A percentile compares a stretch with the other conserved stretches of the same genome.
Evolutionary conservation across 2,329 filamentous ascomycete genomes (phyloP).

Genomic region (Trichophyton rubrum): DNA sequence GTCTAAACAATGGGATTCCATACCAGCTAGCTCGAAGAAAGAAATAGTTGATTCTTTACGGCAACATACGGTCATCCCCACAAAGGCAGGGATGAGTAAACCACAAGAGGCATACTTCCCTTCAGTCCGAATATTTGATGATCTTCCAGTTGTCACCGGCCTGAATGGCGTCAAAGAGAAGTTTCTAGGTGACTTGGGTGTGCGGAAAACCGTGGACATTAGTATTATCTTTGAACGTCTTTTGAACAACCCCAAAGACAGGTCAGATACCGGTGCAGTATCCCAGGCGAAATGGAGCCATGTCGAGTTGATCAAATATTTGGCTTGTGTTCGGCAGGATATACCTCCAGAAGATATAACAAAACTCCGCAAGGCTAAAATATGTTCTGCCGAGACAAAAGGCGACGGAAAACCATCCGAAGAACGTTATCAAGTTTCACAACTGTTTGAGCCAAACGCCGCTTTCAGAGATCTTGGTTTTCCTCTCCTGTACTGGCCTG

Average conservation of each 20-base stretch:
- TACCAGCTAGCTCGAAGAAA: conserved; percentile 54
- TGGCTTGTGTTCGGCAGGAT: conserved; percentile 77
- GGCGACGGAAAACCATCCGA: conserved; percentile 43
- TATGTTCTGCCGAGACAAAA: conserved; percentile 64
- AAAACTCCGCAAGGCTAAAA: conserved; percentile 61
- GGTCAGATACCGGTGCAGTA: conserved; percentile 33
- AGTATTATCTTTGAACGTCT: conserved; percentile 86
- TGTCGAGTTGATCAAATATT: conserved; percentile 85
- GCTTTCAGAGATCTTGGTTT: conserved; percentile 56
- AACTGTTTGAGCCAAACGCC: conserved; percentile 70
- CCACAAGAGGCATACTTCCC: conserved; percentile 83
- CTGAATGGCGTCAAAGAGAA: conserved; percentile 80
- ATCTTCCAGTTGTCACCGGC: conserved; percentile 67
- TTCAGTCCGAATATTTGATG: conserved; percentile 87
- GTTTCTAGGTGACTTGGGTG: conserved; percentile 68
- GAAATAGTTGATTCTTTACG: conserved; percentile 54
- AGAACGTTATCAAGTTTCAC: conserved; percentile 56
- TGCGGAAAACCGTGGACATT: conserved; percentile 88
- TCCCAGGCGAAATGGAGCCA: conserved; percentile 62
- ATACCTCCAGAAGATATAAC: conserved; percentile 73
- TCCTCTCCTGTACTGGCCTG: conserved; percentile 73
- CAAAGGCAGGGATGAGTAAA: conserved; percentile 76
- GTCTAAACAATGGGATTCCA: conserved; percentile 82
- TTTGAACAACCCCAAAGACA: conserved; percentile 48
- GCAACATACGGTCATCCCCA: conserved; percentile 66